phyloP scores from a whole-genome alignment of 2,329 filamentous ascomycete genomes.

The Alternaria sp. region DNA sequence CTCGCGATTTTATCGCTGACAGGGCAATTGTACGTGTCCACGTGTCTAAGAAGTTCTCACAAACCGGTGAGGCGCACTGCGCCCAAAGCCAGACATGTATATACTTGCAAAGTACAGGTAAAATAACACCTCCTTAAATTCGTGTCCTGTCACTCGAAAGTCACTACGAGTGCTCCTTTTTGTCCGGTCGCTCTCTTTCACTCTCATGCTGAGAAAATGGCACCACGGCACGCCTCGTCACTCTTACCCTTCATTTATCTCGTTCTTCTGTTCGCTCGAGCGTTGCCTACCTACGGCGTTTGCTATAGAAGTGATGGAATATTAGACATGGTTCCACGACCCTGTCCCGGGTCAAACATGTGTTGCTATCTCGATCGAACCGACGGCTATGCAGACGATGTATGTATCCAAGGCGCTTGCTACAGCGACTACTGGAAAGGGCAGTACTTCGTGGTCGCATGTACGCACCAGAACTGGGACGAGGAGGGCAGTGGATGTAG shows the following conservation, averaged over 20 bases:
- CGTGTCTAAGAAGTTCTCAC: no score
- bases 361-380: background rate
- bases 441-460: background rate
- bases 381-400: background rate
- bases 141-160: no score
- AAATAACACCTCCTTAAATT: no score
- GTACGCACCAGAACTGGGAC: background rate
- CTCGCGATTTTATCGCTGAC: no score
- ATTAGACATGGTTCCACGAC: background rate
- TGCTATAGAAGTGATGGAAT: background rate
- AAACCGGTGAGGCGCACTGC: no score
- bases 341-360: background rate
- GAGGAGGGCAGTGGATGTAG: background rate
- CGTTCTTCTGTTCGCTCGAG: background rate
- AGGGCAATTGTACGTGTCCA: no score
- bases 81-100: no score
- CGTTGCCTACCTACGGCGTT: background rate
- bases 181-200: no score
- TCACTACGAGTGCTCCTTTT: background rate
- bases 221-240: accelerated
- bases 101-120: no score
- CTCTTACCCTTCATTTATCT: background rate
- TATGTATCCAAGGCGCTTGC: background rate
- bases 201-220: background rate
- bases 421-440: background rate